Base-by-base conservation (phyloP, 495 filamentous ascomycete species). In the Trichoderma gamsii region DNA sequence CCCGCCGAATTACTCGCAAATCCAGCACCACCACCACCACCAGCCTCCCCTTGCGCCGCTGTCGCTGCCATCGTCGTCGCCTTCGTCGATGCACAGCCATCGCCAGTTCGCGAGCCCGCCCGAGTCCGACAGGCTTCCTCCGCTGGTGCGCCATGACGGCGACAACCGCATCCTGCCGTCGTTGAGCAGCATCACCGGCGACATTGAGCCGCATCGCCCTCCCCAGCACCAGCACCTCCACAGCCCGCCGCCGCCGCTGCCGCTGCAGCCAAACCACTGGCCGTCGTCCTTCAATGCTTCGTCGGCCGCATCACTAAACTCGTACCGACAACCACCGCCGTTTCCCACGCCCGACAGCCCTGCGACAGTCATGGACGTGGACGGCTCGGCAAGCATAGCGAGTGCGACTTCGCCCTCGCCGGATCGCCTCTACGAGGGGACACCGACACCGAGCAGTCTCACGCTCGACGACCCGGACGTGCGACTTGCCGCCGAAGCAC, bases 381-480 rank as follows among this genome's bases (percentile, higher is more conserved):
- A 79, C 21, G 61, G 63, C 13, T 2, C 63, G 4, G 63, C 35
- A 23, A 78, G 77, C 66, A 77, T 76, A 27, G 64, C 76, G 41
- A 78, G 77, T 63, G 73, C 77, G 27, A 75, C 79, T 21, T 82
- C 81, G 49, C 43, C 56, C 4, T 61, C 56, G 23, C 77, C 79
- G 4, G 76, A 81, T 71, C 73, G 75, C 64, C 71, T 74, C 61
- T 71, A 77, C 67, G 72, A 78, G 66, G 72, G 74, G 16, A 73
- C 78, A 65, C 79, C 81, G 9, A 79, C 76, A 35, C 65, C 41
- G 18, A 61, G 65, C 41, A 88, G 86, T 70, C 82, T 88, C 25
- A 92, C 87, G 63, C 86, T 94, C 71, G 92, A 97, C 72, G 92
- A 97, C 74, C 87, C 91, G 16, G 90, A 96, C 69, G 87, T 90